Evolutionary conservation across 345 rosid species (phyloP), one percentile per base, ranked within the genome.

Genomic region (Sisymbrium altissimum): DNA sequence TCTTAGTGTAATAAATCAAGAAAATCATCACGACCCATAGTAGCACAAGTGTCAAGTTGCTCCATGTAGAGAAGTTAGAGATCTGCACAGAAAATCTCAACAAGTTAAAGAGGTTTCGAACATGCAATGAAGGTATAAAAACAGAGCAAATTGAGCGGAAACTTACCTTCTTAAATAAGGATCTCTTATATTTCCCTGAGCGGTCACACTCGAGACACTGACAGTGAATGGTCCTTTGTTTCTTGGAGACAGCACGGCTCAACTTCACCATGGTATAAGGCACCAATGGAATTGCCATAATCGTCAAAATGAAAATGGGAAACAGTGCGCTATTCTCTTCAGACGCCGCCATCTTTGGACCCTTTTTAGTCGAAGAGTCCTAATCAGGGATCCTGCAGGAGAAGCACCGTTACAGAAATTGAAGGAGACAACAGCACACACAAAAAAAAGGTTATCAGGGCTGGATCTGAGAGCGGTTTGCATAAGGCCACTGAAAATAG

Each of bases 281-380:
- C 82, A 96, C 94, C 53, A 92, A 68, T 29, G 98, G 97, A 65
- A 92, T 81, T 33, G 98, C 97, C 97, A 92, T 88, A 57, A 92
- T 90, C 40, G 99, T 96, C 84, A 96, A 83, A 66, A 96, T 88
- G 73, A 96, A 96, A 74, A 92, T 96, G 4, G 99, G 99, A 82
- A 96, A 96, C 85, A 92, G 57, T 0, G 91, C 84, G 71, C 94
- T 82, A 66, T 76, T 96, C 86, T 96, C 99, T 75, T 96, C 97
- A 0, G 97, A 84, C 13, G 96, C 91, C 71, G 96, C 98, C 98
- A 95, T 95, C 66, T 32, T 54, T 56, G 23, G 15, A 83, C 64
- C 75, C 76, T 72, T 83, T 36, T 66, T 62, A 27, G 73, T 57
- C 23, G 43, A 71, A 58, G 68, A 64, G 75, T 29, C 50, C 38